Base-by-base conservation (phyloP, 2,329 filamentous ascomycete species). In the Myriosclerotinia duriaeana region DNA sequence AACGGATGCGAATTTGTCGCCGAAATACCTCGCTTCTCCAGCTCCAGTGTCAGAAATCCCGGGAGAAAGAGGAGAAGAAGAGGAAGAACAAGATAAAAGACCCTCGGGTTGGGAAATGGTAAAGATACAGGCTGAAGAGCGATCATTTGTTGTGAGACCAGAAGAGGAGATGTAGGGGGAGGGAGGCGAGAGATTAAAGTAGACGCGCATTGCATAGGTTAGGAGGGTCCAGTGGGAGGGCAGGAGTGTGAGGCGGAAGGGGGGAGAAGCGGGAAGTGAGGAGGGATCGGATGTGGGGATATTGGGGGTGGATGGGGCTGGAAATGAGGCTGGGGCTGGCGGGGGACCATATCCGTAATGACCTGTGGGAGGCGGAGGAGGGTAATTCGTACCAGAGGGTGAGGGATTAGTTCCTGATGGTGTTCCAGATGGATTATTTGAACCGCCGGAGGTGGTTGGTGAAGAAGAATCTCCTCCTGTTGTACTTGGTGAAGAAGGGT, bases 241-340 rank as follows among this genome's bases (percentile, higher is more conserved):
- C 20, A 66, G 46, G n/a, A 66, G 40, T 1, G 55, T 54, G 22
- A 62, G 38, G 1, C 36, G 55, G 20, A 61, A 66, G 48, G 55
- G 22, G 5, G 64, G 22, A 12, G 64, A 53, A 34, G 30, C 30
- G 30, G 30, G 22, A 4, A 38, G n/a, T 22, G 55, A 5, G 17
- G 56, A 46, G 14, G 17, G n/a, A 15, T 3, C 11, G 44, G 17
- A 26, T 48, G 42, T 17, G 30, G n/a, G 38, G 17, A 46, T 15
- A 2, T 22, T 17, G 34, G 36, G 34, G 9, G 46, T 59, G 5
- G 60, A 42, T 1, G 59, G 46, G 5, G 59, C 22, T 12, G 46
- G 15, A n/a, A 17, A 40, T 3, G 44, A 17, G 8, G 36, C 5
- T 30, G 11, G 20, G 11, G 12, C 12, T 59, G 30, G 38, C 4